A percentile compares a stretch with the other conserved stretches of the same genome.
phyloP scores from a whole-genome alignment of 2,329 filamentous ascomycete genomes.

The Penicillium oxalicum region DNA sequence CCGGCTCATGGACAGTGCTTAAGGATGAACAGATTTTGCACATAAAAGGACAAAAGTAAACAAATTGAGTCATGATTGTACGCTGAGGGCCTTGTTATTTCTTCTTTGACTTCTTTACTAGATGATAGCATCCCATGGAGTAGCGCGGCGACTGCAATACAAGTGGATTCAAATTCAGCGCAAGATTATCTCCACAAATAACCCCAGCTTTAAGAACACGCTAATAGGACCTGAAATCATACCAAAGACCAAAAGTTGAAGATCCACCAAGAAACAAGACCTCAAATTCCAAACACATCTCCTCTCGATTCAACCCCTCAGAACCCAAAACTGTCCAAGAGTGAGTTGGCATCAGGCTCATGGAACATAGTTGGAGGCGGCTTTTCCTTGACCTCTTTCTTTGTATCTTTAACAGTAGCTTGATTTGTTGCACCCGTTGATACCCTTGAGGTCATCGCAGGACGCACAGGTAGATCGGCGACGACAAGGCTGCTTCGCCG shows the following conservation, averaged over 20 bases:
- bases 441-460: conserved; percentile 40
- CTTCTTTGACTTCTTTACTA: too few relatives aligned
- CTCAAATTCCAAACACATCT: conserved; percentile 3
- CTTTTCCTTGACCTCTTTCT: conserved; percentile 42
- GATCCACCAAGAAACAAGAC: not conserved
- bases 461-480: conserved; percentile 52
- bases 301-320: conserved; percentile 37
- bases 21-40: too few relatives aligned
- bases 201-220: too few relatives aligned
- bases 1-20: too few relatives aligned
- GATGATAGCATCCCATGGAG: too few relatives aligned
- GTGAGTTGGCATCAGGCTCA: conserved; percentile 82
- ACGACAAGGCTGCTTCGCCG: conserved; percentile 73
- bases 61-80: too few relatives aligned
- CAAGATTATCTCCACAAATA: too few relatives aligned
- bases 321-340: conserved; percentile 92
- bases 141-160: too few relatives aligned
- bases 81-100: too few relatives aligned
- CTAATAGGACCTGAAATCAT: too few relatives aligned
- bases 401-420: conserved; percentile 19
- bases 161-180: too few relatives aligned
- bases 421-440: conserved; percentile 23
- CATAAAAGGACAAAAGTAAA: too few relatives aligned
- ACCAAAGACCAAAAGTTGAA: not conserved
- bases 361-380: conserved; percentile 72